Conservation (phyloP, 305 asterid genomes). For the Ilex paraguariensis region DNA sequence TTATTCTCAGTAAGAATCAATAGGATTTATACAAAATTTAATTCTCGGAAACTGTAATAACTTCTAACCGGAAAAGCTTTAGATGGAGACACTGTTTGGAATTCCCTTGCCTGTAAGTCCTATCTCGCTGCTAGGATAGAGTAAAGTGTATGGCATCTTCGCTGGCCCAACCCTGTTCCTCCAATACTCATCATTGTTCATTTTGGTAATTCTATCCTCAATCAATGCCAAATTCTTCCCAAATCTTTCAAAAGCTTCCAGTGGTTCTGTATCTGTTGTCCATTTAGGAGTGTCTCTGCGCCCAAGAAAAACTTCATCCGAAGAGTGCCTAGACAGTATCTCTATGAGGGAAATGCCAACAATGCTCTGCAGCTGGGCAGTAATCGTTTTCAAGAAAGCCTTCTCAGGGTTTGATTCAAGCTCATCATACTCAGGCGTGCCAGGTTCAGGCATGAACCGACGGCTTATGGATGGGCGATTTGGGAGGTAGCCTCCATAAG, state of each 20-base stretch:
- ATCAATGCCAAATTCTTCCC: slow-evolving; percentile 47
- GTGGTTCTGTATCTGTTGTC: slow-evolving; percentile 55
- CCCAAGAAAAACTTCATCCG: slow-evolving; percentile 72
- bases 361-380: slow-evolving; percentile 60
- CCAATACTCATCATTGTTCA: slow-evolving; percentile 51
- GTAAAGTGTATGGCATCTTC: slow-evolving; percentile 71
- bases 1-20: too few species aligned
- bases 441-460: slow-evolving; percentile 55
- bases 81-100: slow-evolving; percentile 72
- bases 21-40: too few species aligned
- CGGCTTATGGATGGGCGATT: slow-evolving; percentile 78
- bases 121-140: slow-evolving; percentile 51
- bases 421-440: slow-evolving; percentile 62
- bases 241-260: slow-evolving; percentile 45
- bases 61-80: background rate
- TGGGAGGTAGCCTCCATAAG: slow-evolving; percentile 71
- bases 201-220: slow-evolving; percentile 41
- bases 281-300: slow-evolving; percentile 68
- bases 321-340: slow-evolving; percentile 69
- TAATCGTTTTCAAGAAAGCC: slow-evolving; percentile 61
- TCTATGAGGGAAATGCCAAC: slow-evolving; percentile 67
- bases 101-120: slow-evolving; percentile 86
- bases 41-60: too few species aligned
- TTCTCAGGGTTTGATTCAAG: slow-evolving; percentile 53
- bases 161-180: slow-evolving; percentile 74